Evolutionary conservation across 1,284 basidiomycete genomes (phyloP).

Genomic region (Naganishia albida): DNA sequence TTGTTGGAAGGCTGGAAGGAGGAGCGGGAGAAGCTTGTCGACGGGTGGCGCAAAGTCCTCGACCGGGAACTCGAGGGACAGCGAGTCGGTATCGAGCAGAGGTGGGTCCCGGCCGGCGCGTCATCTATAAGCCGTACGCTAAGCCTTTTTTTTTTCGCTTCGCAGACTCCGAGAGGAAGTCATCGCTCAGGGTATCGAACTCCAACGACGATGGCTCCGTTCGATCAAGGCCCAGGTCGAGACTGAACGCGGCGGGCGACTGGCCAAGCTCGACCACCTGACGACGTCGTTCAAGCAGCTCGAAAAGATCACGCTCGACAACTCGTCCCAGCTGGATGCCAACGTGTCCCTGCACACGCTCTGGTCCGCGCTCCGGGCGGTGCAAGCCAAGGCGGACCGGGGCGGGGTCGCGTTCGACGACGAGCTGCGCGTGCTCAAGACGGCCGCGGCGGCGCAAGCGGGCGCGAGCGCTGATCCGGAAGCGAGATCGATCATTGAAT

Average conservation of each 20-base stretch:
- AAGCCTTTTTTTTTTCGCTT: conserved; percentile 20
- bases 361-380: conserved; percentile 55
- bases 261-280: conserved; percentile 92
- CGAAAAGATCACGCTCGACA: conserved; percentile 86
- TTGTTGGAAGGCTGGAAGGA: conserved; percentile 81
- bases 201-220: conserved; percentile 93
- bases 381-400: conserved; percentile 60
- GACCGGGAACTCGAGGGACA: conserved; percentile 84
- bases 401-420: conserved; percentile 74
- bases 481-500: conserved; percentile 58
- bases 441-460: conserved; percentile 62
- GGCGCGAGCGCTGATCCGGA: conserved; percentile 55
- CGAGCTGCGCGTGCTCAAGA: conserved; percentile 78
- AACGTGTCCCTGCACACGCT: conserved; percentile 75
- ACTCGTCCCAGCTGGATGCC: conserved; percentile 83
- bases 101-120: conserved; percentile 58
- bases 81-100: conserved; percentile 89
- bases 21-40: conserved; percentile 72
- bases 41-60: conserved; percentile 81
- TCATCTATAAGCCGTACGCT: conserved; percentile 3
- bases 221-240: conserved; percentile 96
- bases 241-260: conserved; percentile 90
- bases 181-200: conserved; percentile 92
- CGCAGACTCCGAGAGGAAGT: conserved; percentile 88
- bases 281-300: conserved; percentile 86